Evolutionary conservation across 257 asterid genomes (phyloP).

Genomic region (Nicotiana tomentosiformis): DNA sequence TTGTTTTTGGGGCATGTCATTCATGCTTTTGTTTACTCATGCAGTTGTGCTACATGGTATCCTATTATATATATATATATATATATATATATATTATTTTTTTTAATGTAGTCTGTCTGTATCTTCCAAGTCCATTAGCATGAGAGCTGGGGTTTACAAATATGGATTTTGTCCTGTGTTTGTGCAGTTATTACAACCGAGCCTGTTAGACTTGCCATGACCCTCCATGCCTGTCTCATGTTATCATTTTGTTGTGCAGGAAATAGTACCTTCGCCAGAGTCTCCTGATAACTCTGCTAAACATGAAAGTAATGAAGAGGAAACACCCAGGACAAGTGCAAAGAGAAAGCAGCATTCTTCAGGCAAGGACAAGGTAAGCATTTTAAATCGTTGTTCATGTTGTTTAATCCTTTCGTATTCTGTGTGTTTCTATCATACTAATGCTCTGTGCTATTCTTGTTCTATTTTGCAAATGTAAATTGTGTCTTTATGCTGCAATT

Average conservation of each 20-base stretch:
- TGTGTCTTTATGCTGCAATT: neutral
- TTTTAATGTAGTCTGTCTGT: too few species aligned
- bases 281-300: slow-evolving; percentile 45
- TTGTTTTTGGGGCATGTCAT: too few species aligned
- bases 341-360: slow-evolving; percentile 59
- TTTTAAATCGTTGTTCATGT: neutral
- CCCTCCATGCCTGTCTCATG: neutral
- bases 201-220: neutral
- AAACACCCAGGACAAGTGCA: slow-evolving; percentile 37
- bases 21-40: too few species aligned
- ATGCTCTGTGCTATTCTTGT: neutral
- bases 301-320: slow-evolving; percentile 40
- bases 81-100: too few species aligned
- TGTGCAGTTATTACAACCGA: neutral
- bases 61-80: too few species aligned
- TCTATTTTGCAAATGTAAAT: neutral
- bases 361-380: slow-evolving; percentile 51
- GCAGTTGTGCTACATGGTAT: too few species aligned
- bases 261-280: slow-evolving; percentile 34
- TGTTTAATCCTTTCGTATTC: neutral
- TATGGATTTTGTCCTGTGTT: neutral
- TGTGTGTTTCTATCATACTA: neutral
- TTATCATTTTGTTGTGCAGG: slow-evolving; percentile 28
- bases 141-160: neutral
- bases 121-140: too few species aligned